Evolutionary conservation across 129 eudicot species (phyloP), one percentile per base, ranked within the genome.

Genomic region (Logfia minima): DNA sequence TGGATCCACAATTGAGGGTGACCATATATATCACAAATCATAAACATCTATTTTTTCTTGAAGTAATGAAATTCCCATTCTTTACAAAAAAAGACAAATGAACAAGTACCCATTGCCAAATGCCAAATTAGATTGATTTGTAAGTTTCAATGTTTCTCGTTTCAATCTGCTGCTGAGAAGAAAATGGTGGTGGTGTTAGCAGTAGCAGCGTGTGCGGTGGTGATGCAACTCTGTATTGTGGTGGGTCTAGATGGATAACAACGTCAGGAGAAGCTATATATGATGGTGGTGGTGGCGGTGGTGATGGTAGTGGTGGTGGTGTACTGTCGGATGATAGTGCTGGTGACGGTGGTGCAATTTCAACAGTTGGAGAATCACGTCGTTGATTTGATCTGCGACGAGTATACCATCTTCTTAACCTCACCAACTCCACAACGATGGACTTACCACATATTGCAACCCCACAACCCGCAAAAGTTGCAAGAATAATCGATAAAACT

Each of bases 391-490:
- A 72, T 68, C 43, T 58, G 11, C 62, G 55, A 1, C 9, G 70
- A 66, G 78, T 66, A 55, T 87, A 75, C 62, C 87, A 72, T 79
- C 92, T 81, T 82, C 83, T 83, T 85, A 89, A 89, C 88, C 97
- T 86, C 66, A 84, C 32, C 66, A 85, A 61, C 86, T 94, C 98
- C 14, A 87, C 82, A 59, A 85, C 71, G 66, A 89, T 70, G 35
- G 90, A 89, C 77, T 87, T 89, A 18, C 86, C 90, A 55, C 97
- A 83, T 96, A 94, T 94, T 58, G 97, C 85, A 55, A 86, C 83
- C 17, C 98, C 98, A 77, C 86, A 89, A 43, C 98, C 98, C 0
- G 88, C 87, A 76, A 89, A 87, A 43, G 97, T 87, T 35, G 96
- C 82, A 8, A 90, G 83, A 37, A 93, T 83, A 75, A 90, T 87